Evolutionary conservation across 345 rosid genomes (phyloP), one percentile per base, ranked within the genome.

Genomic region (Salix exigua): DNA sequence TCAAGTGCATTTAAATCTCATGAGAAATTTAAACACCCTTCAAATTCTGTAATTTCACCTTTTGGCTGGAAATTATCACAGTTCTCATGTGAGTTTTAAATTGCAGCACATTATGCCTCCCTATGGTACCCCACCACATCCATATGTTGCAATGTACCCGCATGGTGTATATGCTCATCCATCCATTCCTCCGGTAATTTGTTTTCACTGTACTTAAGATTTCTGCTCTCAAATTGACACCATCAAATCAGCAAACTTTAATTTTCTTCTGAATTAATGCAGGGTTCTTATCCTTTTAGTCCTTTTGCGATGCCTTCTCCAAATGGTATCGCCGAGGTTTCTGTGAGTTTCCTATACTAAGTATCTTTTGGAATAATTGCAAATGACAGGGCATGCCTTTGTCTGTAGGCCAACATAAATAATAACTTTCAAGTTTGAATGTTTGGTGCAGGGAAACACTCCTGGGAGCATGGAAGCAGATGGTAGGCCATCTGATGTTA

Each of bases 141-240:
- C 97, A 8, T 96, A 96, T 55, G 98, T 96, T 83, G 92, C 98
- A 70, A 93, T 96, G 99, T 96, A 96, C 88, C 95, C 99, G 67
- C 98, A 91, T 74, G 96, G 98, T 76, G 98, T 96, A 84, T 96
- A 93, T 74, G 91, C 95, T 0, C 99, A 96, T 86, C 98, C 99
- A 70, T 89, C 98, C 68, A 86, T 96, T 5, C 95, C 99, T 71
- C 97, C 95, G 87, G 98, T 96, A 91, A 76, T 75, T 77, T 65
- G 25, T 73, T 70, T 71, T 70, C 77, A 67, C 63, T 19, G 73
- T 13, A 7, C 14, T 64, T 67, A 17, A 46, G 21, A 35, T 69
- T 40, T 48, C 42, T 21, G 42, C 72, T 71, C 33, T 30, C 66
- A 68, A 23, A 35, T 61, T 74, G 66, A 53, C 72, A n/a, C 26